Conservation (phyloP, 768 basidiomycete genomes). For the Goffeauzyma gilvescens region DNA sequence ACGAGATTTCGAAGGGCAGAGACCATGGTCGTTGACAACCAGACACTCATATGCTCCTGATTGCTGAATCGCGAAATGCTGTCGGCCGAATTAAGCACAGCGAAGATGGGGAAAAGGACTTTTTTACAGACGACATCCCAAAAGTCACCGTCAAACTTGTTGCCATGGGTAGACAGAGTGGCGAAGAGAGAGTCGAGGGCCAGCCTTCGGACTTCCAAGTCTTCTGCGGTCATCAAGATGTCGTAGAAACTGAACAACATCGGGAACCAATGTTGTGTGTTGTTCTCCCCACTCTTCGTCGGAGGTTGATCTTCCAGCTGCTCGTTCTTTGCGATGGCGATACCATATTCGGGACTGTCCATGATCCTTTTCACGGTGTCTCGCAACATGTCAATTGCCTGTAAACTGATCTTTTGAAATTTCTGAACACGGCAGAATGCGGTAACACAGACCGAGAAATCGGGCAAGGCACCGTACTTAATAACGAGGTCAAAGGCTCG, state of each 20-base stretch:
- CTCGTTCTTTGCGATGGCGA: conserved; percentile 7
- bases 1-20: conserved; percentile 89
- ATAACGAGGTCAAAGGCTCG: conserved; percentile 84
- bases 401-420: conserved; percentile 89
- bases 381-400: conserved; percentile 91
- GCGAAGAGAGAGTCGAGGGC: conserved; percentile 92
- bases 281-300: conserved; percentile 42
- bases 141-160: conserved; percentile 68
- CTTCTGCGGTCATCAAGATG: conserved; percentile 99
- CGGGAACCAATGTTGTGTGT: conserved; percentile 96
- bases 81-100: conserved; percentile 78
- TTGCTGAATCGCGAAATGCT: conserved; percentile 83
- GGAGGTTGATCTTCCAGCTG: conserved; percentile 2
- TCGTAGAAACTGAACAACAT: conserved; percentile 95
- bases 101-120: conserved; percentile 93
- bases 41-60: conserved; percentile 98
- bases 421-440: conserved; percentile 99
- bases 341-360: conserved; percentile 48
- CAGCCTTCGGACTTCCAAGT: conserved; percentile 82
- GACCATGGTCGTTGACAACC: conserved; percentile 97
- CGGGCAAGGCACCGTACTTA: conserved; percentile 81
- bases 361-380: conserved; percentile 86
- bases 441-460: conserved; percentile 88
- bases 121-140: conserved; percentile 97
- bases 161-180: conserved; percentile 76